These are phyloP conservation scores for Hemisphaericaspora xylanilytica DNA, from an alignment of 1,139 yeast species.

Conservation along the genomic window DNA sequence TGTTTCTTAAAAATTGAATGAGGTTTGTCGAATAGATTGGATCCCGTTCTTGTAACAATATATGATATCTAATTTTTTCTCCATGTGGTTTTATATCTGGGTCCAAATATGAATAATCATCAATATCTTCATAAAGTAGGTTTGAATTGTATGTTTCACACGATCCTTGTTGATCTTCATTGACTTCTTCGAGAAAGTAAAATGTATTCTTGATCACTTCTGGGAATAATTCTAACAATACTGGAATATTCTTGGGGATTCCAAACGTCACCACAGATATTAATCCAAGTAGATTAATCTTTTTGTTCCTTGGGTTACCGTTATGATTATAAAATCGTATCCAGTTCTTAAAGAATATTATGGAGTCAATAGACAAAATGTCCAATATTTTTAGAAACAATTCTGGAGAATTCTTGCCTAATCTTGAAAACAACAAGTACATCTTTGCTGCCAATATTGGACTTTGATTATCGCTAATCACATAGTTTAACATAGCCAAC, in stretches of 20 bases:
- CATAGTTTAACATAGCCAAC: constrained; percentile 43
- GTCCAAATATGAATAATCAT: constrained; percentile 48
- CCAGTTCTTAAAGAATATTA: constrained; percentile 33
- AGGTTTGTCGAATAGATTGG: constrained; percentile 59
- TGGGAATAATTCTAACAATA: constrained; percentile 17
- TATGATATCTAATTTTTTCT: constrained; percentile 55
- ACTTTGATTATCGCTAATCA: constrained; percentile 45
- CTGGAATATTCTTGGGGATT: constrained; percentile 21
- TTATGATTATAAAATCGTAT: constrained; percentile 42
- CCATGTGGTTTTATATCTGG: constrained; percentile 51
- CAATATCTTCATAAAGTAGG: constrained; percentile 52
- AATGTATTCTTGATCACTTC: constrained; percentile 54
- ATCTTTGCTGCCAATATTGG: constrained; percentile 51
- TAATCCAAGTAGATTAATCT: constrained; percentile 60
- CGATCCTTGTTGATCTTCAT: constrained; percentile 58
- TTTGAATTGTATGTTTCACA: constrained; percentile 63
- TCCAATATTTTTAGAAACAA: constrained; percentile 38
- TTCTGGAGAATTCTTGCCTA: constrained; percentile 46
- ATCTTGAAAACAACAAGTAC: constrained; percentile 52
- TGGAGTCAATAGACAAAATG: constrained; percentile 27
- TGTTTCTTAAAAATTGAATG: constrained; percentile 21
- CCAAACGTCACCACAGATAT: constrained; percentile 38
- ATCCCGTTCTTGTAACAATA: constrained; percentile 46
- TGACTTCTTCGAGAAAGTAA: constrained; percentile 68
- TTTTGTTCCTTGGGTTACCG: constrained; percentile 68